These are phyloP conservation scores for Poteriospumella lacustris DNA, from an alignment of 108 stramenopile species.

Conservation along the genomic window DNA sequence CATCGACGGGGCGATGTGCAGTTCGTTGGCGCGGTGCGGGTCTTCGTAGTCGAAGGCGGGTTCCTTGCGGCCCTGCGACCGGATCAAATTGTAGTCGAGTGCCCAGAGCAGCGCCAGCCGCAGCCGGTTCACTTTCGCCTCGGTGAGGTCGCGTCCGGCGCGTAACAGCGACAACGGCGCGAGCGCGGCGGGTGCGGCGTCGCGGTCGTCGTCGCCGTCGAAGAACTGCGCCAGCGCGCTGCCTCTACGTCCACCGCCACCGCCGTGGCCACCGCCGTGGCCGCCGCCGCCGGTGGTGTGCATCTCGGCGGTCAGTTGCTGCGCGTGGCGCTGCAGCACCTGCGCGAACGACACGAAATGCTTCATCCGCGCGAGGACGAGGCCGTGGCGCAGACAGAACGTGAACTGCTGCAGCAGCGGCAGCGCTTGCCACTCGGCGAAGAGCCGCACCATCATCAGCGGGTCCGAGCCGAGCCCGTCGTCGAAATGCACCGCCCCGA, in stretches of 20 bases:
- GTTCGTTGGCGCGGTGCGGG: neutral
- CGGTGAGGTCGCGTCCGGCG: neutral
- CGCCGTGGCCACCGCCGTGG: neutral
- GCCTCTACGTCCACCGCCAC: neutral
- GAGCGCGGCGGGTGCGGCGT: neutral
- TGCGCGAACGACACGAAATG: neutral
- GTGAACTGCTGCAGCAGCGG: neutral
- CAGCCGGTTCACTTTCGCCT: neutral
- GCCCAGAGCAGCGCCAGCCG: neutral
- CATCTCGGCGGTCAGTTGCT: too few species aligned
- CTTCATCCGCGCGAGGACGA: neutral
- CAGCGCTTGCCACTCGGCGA: neutral
- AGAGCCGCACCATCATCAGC: neutral
- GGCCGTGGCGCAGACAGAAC: neutral
- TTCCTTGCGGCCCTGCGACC: neutral
- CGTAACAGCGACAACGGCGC: neutral
- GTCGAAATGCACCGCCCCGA: neutral
- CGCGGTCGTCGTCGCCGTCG: neutral
- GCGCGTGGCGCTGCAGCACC: too few species aligned
- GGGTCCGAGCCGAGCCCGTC: neutral
- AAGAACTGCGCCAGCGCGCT: neutral
- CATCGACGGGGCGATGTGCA: neutral
- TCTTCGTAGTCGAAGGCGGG: neutral
- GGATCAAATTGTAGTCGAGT: neutral
- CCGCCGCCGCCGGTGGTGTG: neutral